phyloP scores from a whole-genome alignment of 345 rosid genomes.

The Euclidium syriacum region DNA sequence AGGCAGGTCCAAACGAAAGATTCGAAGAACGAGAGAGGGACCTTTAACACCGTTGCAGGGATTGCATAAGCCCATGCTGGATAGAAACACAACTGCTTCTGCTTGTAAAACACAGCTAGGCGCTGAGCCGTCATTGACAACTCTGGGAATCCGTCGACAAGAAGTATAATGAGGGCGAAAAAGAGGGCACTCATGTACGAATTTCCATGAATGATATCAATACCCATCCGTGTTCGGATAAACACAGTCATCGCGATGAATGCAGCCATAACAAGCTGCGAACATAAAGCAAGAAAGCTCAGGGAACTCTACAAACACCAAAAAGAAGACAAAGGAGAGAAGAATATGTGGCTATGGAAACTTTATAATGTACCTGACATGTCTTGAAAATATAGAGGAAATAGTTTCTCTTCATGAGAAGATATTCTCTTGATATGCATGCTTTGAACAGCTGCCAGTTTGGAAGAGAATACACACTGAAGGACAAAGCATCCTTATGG shows the following conservation, averaged over 20 bases:
- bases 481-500: conserved; percentile 76
- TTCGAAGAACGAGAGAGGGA: conserved; percentile 60
- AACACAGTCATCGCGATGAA: conserved; percentile 55
- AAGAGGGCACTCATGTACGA: conserved; percentile 65
- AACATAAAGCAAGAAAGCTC: conserved; percentile 17
- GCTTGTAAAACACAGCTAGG: conserved; percentile 90
- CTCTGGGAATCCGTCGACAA: conserved; percentile 85
- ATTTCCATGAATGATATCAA: conserved; percentile 59
- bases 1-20: conserved; percentile 57
- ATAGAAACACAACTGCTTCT: conserved; percentile 72
- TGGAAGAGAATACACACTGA: conserved; percentile 55
- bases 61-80: conserved; percentile 90
- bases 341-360: background rate
- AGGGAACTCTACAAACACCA: background rate
- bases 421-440: conserved; percentile 64
- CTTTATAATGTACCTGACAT: conserved; percentile 26
- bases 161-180: conserved; percentile 41
- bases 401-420: conserved; percentile 89
- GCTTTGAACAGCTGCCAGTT: conserved; percentile 60
- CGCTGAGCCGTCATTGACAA: conserved; percentile 66
- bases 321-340: conserved; percentile 14
- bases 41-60: conserved; percentile 78
- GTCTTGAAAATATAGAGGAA: conserved; percentile 68
- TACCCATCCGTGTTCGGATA: conserved; percentile 68
- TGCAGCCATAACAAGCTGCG: conserved; percentile 55